Conservation (phyloP, 257 asterid species). For the Coffea eugenioides region DNA sequence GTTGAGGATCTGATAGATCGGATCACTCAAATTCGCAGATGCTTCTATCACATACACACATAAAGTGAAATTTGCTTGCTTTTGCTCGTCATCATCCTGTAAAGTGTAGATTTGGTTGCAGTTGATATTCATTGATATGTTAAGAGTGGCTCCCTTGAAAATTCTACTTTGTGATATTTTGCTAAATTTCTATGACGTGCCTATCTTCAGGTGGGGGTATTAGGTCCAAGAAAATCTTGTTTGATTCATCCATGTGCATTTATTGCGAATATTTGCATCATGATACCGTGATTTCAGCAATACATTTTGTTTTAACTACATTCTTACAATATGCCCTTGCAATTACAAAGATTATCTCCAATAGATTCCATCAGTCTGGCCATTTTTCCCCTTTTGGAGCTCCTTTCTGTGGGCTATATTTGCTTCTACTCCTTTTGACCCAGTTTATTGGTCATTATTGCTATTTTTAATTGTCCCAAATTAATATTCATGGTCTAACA, state of each 20-base stretch:
- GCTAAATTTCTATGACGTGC: neutral
- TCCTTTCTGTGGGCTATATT: too few relatives aligned
- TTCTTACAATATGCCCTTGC: neutral
- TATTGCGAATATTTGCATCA: neutral
- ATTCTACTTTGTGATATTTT: neutral
- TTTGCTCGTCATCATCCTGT: neutral
- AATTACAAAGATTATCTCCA: neutral
- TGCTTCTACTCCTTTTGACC: too few relatives aligned
- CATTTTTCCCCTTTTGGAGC: too few relatives aligned
- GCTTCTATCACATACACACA: neutral
- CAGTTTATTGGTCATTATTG: too few relatives aligned
- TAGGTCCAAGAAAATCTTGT: constrained; percentile 2
- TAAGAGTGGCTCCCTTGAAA: neutral
- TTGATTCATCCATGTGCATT: neutral
- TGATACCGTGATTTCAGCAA: neutral
- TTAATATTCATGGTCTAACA: too few relatives aligned
- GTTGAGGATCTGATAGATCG: neutral
- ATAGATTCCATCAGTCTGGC: neutral
- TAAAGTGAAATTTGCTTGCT: too few relatives aligned
- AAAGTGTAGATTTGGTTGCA: neutral
- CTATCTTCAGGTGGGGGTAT: neutral
- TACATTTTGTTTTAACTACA: neutral
- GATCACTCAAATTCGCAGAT: neutral
- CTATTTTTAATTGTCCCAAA: too few relatives aligned
- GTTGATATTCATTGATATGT: neutral